phyloP scores from a whole-genome alignment of 805 yeast species.

The Wickerhamomyces chaumierensis region DNA sequence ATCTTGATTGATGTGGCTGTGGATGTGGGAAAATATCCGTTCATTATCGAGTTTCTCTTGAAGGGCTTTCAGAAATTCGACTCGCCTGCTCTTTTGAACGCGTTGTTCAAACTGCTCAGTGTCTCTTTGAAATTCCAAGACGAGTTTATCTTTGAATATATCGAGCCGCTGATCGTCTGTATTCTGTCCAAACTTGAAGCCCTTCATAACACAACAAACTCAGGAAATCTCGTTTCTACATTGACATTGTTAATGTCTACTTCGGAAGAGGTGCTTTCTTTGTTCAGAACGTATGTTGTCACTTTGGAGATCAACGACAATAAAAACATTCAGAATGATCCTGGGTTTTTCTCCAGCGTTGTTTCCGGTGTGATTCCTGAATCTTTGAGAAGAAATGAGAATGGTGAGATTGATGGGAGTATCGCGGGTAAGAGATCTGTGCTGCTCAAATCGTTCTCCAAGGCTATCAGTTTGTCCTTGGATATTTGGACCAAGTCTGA shows the following conservation, averaged over 20 bases:
- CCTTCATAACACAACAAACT: slow-evolving; percentile 6
- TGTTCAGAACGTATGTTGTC: slow-evolving; percentile 23
- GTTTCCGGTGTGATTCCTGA: slow-evolving; percentile 76
- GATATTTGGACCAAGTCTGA: slow-evolving; percentile 69
- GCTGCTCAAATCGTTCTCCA: slow-evolving; percentile 40
- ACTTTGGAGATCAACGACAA: slow-evolving; percentile 37
- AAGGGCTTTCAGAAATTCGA: slow-evolving; percentile 14
- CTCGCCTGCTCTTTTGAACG: slow-evolving; percentile 11
- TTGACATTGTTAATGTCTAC: slow-evolving; percentile 40
- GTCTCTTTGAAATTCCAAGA: slow-evolving; percentile 15
- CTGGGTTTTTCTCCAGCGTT: slow-evolving; percentile 38
- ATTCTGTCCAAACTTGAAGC: slow-evolving; percentile 14
- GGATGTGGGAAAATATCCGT: slow-evolving; percentile 8
- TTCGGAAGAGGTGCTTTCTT: slow-evolving; percentile 50
- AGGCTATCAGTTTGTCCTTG: slow-evolving; percentile 42
- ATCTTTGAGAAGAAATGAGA: slow-evolving; percentile 18
- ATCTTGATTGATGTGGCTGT: slow-evolving; percentile 5
- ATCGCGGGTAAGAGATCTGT: slow-evolving; percentile 10
- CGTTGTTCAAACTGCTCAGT: slow-evolving; percentile 13
- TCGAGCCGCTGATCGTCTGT: slow-evolving; percentile 12
- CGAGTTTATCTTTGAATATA: slow-evolving; percentile 15
- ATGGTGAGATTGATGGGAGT: slow-evolving; percentile 1
- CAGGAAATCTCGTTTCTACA: slow-evolving; percentile 32
- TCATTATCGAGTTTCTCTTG: slow-evolving; percentile 14
- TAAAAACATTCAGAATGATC: slow-evolving; percentile 33